Evolutionary conservation across 768 basidiomycete genomes (phyloP), one percentile per base, ranked within the genome.

Genomic region (Tulasnella calospora): DNA sequence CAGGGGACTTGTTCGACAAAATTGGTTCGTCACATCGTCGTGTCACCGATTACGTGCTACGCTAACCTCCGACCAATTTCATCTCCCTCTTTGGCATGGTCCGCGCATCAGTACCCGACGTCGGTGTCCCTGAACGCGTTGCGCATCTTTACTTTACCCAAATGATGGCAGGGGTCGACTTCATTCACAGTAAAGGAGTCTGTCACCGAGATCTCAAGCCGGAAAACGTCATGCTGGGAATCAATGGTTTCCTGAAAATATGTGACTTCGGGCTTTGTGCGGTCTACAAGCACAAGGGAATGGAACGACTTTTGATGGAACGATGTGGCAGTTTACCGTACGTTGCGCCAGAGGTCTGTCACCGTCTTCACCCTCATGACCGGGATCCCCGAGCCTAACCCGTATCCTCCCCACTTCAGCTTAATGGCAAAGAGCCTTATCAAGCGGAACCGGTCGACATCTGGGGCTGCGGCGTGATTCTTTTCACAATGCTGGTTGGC

Each of bases 161-260:
- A 83, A 86, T 99, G 8, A 84, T 94, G 3, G 86, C 90, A 0
- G 98, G 97, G 1, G 89, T 99, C 86, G 86, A 88, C 40, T 97
- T 93, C 84, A 92, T 98, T 40, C 96, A 98, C 82, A 83, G 82
- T 10, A 90, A 94, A 85, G 98, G 98, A 2, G 92, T 99, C 27
- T 96, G 94, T 81, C 98, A 99, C 83, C 90, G 98, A 47, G 98
- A 99, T 82, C 88, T 99, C 76, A 99, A 99, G 83, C 98, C 98
- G 0, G 98, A 99, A 84, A 99, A 99, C 81, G 83, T 98, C 23
- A 89, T 99, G 3, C 88, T 99, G 0, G 92, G 95, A 79, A 89
- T 89, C 0, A 89, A 91, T 2, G 96, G 96, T 73, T 87, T 90
- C 8, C 90, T 99, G 80, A 98, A 98, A 83, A 92, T 99, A 74